Evolutionary conservation across 2,329 filamentous ascomycete species (phyloP), one percentile per base, ranked within the genome.

Genomic region (Talaromyces islandicus): DNA sequence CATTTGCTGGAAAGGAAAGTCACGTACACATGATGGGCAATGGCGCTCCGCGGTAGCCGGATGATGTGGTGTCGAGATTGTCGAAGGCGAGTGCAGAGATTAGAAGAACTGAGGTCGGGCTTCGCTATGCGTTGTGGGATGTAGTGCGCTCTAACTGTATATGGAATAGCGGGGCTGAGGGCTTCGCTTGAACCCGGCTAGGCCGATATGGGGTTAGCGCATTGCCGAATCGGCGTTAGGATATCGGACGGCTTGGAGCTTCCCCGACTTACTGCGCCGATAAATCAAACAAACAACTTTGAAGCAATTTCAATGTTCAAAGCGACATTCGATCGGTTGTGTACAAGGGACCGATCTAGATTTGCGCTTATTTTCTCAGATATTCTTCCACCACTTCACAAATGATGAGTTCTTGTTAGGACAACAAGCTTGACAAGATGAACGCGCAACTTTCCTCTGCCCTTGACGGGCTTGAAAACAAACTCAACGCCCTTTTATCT

Each of bases 21-120:
- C 54, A 78, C 77, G 68, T 79, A 79, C 77, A 79, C 77, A 79
- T 79, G 75, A 76, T 79, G 75, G 77, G 77, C 77, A 73, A 76
- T 75, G 70, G 73, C 68, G 73, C 71, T 69, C 66, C 67, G 64
- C 70, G 63, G 70, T 72, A 72, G 72, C 73, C 60, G 60, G 57
- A 58, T 58, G 52, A 69, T 73, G 66, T 63, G 59, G 57, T 57
- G 58, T 57, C 48, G 57, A 61, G 62, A 55, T 73, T 75, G 74
- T 75, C 73, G 74, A 73, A 73, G 63, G 70, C 69, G 66, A 70
- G 70, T 74, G 70, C 68, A 55, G 57, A 56, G 68, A 69, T 69
- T 43, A 43, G 66, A 64, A 73, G 65, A 57, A 63, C 61, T n/a
- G 68, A 73, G 73, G 70, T 70, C 69, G 67, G 67, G 64, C 62